Conservation (phyloP, 1,284 basidiomycete genomes). For the Boletellus dicymbophilus region DNA sequence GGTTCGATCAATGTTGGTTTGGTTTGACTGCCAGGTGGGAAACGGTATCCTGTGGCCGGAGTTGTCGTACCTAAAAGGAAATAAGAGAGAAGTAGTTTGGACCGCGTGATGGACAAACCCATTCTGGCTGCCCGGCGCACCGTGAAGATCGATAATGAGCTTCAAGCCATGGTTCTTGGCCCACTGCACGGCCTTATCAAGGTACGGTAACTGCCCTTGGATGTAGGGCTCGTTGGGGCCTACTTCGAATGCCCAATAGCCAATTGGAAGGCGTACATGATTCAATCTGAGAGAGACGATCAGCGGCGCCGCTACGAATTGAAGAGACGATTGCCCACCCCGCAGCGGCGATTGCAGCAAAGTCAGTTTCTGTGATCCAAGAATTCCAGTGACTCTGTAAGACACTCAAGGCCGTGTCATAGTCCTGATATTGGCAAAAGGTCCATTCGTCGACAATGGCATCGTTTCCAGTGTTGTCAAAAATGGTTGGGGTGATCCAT, state of each 20-base stretch:
- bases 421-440: constrained; percentile 66
- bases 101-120: constrained; percentile 45
- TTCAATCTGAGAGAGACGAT: constrained; percentile 54
- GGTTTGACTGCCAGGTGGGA: constrained; percentile 75
- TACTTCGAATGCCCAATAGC: constrained; percentile 91
- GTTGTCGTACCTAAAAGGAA: constrained; percentile 72
- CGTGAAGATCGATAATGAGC: constrained; percentile 83
- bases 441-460: constrained; percentile 81
- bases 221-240: constrained; percentile 82
- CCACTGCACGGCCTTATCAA: constrained; percentile 79
- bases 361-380: constrained; percentile 81
- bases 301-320: not conserved
- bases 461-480: constrained; percentile 71
- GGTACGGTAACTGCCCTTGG: constrained; percentile 75
- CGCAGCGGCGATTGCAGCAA: constrained; percentile 70
- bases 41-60: constrained; percentile 69
- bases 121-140: constrained; percentile 84
- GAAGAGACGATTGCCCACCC: constrained; percentile 46
- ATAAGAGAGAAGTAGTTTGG: constrained; percentile 1
- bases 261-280: constrained; percentile 87
- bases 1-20: constrained; percentile 71
- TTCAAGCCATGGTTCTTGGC: constrained; percentile 76
- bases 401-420: constrained; percentile 44
- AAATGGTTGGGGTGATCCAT: constrained; percentile 88
- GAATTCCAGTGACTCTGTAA: constrained; percentile 78